phyloP scores from a whole-genome alignment of 345 rosid genomes.

The Pugionium dolabratum region DNA sequence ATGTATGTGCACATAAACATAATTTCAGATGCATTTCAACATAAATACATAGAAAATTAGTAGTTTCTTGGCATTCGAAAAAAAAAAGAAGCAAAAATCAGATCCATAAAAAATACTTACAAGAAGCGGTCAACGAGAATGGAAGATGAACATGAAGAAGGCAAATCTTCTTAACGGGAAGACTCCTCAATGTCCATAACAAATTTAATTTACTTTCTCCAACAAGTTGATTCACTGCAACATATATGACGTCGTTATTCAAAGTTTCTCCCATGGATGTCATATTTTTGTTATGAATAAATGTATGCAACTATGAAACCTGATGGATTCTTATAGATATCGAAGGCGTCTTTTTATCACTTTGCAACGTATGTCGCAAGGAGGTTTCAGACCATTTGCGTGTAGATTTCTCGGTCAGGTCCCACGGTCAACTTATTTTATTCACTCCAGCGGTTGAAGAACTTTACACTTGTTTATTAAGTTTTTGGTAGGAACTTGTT shows the following conservation, averaged over 20 bases:
- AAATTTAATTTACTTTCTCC: slow-evolving; percentile 50
- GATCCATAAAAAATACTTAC: slow-evolving; percentile 16
- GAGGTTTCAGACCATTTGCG: slow-evolving; percentile 30
- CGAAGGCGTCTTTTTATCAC: background rate
- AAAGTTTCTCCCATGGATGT: slow-evolving; percentile 29
- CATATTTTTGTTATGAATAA: background rate
- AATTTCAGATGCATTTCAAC: background rate
- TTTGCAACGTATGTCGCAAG: slow-evolving; percentile 13
- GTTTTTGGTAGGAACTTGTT: slow-evolving; percentile 4
- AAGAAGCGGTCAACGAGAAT: slow-evolving; percentile 32
- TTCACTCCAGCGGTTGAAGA: slow-evolving; percentile 12
- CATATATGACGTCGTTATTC: slow-evolving; percentile 44
- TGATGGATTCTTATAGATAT: no score
- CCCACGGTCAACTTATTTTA: slow-evolving; percentile 26
- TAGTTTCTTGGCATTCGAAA: background rate
- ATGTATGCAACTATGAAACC: background rate
- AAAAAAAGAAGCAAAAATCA: no score
- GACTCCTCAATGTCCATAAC: slow-evolving; percentile 48
- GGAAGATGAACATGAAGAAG: slow-evolving; percentile 54
- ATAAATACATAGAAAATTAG: no score
- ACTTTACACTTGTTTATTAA: slow-evolving; percentile 16
- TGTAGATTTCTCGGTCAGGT: slow-evolving; percentile 17
- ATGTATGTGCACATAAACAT: background rate
- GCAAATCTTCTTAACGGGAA: slow-evolving; percentile 40
- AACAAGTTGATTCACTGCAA: slow-evolving; percentile 57